These are phyloP conservation scores for Trametes meyenii DNA, from an alignment of 768 basidiomycete genomes.

Conservation along the genomic window DNA sequence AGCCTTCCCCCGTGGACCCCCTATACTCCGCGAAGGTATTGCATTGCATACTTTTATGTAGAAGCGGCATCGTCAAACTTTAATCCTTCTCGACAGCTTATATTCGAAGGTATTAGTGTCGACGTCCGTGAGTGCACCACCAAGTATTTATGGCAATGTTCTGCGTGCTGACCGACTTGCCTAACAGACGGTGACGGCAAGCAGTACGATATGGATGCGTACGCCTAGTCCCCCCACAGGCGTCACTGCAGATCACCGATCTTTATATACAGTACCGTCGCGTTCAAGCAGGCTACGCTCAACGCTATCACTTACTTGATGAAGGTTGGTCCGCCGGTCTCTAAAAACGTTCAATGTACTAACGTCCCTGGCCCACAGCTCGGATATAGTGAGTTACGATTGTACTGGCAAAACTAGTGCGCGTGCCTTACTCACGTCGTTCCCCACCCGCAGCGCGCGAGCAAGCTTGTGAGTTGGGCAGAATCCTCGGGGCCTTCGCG, in stretches of 20 bases:
- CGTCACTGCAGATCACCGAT: background rate
- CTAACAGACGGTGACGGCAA: slow-evolving; percentile 66
- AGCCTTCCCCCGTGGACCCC: slow-evolving; percentile 79
- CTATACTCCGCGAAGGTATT: slow-evolving; percentile 67
- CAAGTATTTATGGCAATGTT: background rate
- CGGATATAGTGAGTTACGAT: slow-evolving; percentile 62
- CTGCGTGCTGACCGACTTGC: background rate
- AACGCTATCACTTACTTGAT: slow-evolving; percentile 75
- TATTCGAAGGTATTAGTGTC: slow-evolving; percentile 78
- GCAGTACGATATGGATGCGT: slow-evolving; percentile 81
- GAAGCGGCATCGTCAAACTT: background rate
- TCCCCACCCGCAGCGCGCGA: slow-evolving; percentile 57
- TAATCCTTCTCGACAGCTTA: slow-evolving; percentile 42
- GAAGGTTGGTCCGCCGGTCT: slow-evolving; percentile 47
- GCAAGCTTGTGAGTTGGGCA: slow-evolving; percentile 59
- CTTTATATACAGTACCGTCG: slow-evolving; percentile 54
- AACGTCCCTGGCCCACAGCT: slow-evolving; percentile 41
- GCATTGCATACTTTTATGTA: background rate
- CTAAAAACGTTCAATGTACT: no score
- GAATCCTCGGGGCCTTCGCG: background rate
- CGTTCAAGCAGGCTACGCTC: slow-evolving; percentile 79
- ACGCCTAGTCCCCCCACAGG: slow-evolving; percentile 18
- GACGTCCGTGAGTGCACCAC: slow-evolving; percentile 55
- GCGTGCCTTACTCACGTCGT: background rate
- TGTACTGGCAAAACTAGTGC: slow-evolving; percentile 2